These are phyloP conservation scores for Serpula lacrymans DNA, from an alignment of 768 basidiomycete genomes.

Conservation along the genomic window DNA sequence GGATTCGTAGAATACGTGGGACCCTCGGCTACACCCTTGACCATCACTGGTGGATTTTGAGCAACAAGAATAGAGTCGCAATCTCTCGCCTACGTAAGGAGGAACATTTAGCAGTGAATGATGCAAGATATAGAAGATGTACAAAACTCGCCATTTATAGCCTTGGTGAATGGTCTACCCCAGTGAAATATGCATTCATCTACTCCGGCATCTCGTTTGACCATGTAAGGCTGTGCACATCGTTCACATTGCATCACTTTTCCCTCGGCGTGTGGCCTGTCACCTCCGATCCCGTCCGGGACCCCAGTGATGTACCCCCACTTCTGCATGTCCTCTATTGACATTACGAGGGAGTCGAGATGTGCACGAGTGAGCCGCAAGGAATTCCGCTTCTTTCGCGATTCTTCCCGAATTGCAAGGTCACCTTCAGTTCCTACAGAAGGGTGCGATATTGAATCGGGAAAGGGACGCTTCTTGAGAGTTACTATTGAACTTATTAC, in stretches of 20 bases:
- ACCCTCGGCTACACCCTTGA: conserved; percentile 72
- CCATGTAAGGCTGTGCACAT: conserved; percentile 66
- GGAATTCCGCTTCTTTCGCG: conserved; percentile 48
- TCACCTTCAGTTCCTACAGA: conserved; percentile 80
- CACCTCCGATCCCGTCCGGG: conserved; percentile 65
- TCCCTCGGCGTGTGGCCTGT: conserved; percentile 58
- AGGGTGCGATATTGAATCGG: conserved; percentile 55
- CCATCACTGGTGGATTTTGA: conserved; percentile 52
- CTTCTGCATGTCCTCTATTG: conserved; percentile 49
- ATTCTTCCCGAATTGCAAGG: conserved; percentile 50
- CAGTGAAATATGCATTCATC: conserved; percentile 79
- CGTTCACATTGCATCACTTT: conserved; percentile 72
- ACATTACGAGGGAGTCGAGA: conserved; percentile 59
- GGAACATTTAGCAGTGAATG: background rate
- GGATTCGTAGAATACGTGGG: conserved; percentile 89
- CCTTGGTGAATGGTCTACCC: conserved; percentile 64
- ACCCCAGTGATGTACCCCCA: conserved; percentile 74
- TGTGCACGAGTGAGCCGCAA: conserved; percentile 50
- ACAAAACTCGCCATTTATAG: conserved; percentile 56
- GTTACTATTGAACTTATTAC: conserved; percentile 49
- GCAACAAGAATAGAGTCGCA: conserved; percentile 77
- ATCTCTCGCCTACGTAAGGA: conserved; percentile 53
- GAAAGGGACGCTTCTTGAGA: conserved; percentile 51
- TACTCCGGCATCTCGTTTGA: conserved; percentile 55
- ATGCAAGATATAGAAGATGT: background rate